Percentiles rank a stretch among this genome's conserved stretches.
phyloP scores from a whole-genome alignment of 106 monocot genomes.

The Cymbidium sinense region DNA sequence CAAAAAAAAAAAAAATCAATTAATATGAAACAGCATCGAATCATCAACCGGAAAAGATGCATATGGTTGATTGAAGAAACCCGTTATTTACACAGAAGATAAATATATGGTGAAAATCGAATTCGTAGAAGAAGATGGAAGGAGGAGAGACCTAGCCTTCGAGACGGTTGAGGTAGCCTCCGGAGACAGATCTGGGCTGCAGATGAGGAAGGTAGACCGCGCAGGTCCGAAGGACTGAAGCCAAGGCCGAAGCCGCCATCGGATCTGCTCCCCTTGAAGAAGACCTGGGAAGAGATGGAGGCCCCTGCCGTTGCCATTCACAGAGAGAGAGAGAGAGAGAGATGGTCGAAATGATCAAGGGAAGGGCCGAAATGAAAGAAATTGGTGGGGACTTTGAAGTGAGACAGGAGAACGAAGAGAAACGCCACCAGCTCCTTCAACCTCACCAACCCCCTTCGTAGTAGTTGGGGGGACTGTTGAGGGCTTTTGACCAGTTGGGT shows the following conservation, averaged over 20 bases:
- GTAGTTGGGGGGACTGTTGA: not conserved
- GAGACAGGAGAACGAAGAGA: not conserved
- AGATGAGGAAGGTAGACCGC: constrained; percentile 16
- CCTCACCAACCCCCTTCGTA: not conserved
- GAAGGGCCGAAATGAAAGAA: not conserved
- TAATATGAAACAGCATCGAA: not conserved
- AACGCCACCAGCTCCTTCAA: not conserved
- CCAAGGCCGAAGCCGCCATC: constrained; percentile 21
- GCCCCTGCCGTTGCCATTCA: constrained; percentile 24
- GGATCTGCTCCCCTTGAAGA: constrained; percentile 27
- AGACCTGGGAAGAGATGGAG: constrained; percentile 30
- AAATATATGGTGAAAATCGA: not conserved
- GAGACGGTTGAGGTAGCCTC: not conserved
- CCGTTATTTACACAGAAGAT: not conserved
- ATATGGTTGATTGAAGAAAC: not conserved
- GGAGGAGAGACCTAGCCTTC: not conserved
- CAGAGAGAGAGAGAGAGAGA: constrained; percentile 16
- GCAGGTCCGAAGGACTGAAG: constrained; percentile 42
- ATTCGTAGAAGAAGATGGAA: not conserved
- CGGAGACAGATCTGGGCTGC: constrained; percentile 34
- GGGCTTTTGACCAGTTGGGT: not conserved
- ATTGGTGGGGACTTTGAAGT: not conserved
- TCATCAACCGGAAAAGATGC: not conserved
- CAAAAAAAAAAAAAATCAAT: not conserved
- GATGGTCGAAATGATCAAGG: not conserved